Evolutionary conservation across 495 filamentous ascomycete species (phyloP), one percentile per base, ranked within the genome.

Genomic region (Podospora pseudocomata): DNA sequence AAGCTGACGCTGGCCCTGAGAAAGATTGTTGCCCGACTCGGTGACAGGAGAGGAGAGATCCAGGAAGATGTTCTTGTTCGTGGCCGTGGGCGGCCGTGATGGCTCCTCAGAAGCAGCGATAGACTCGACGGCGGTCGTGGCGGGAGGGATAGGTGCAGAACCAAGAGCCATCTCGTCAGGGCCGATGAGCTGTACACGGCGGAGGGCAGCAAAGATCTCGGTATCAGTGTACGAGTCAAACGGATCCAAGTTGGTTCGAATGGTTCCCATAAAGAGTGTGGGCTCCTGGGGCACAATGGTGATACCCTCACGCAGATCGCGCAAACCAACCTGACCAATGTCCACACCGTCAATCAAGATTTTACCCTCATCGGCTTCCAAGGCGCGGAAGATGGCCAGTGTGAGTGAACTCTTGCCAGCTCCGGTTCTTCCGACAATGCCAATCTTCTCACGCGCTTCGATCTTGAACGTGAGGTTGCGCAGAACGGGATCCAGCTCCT

Each of bases 261-360:
- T 92, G 0, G 95, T 99, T 65, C 96, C 96, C 4, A 91, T 95
- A 79, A 99, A 99, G 1, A 99, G 85, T 0, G 96, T 99, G 3
- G 96, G 96, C 73, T 99, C 96, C 81, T 99, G 96, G 30, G 96
- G 96, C 26, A 99, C 96, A 75, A 99, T 98, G 2, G 96, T 97
- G 74, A 99, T 96, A 7, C 90, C 87, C 80, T 97, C 91, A 57
- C 96, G 89, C 68, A 99, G 85, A 80, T 98, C 94, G 63, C 90
- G 90, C 28, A 98, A 85, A 6, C 96, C 96, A 71, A 98, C 97
- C 61, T 81, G 80, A 57, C 92, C 88, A 73, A 97, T 93, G 75
- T 98, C 92, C 27, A 99, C 82, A 61, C 87, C 91, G 71, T 99
- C 96, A 64, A 99, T 92, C 7, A 94, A 68, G 67, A 99, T 97